Conservation (phyloP, 768 basidiomycete species). For the Pholiota conissans region DNA sequence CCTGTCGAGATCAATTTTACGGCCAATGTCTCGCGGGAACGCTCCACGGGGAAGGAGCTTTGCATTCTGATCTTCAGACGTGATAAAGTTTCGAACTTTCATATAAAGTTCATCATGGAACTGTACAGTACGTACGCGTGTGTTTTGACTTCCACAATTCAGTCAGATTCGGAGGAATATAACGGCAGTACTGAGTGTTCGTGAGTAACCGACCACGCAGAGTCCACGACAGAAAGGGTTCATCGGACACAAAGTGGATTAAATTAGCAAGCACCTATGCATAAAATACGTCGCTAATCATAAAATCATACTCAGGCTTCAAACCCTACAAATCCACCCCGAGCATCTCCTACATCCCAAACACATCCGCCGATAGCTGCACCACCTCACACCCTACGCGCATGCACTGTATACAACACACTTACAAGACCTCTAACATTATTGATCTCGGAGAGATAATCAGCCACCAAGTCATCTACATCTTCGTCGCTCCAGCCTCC, state of each 20-base stretch:
- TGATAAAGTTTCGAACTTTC: background rate
- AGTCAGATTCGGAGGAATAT: background rate
- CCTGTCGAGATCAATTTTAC: background rate
- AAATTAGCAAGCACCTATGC: background rate
- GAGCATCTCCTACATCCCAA: background rate
- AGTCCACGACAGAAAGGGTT: too few relatives aligned
- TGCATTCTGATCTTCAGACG: background rate
- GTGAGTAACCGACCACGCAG: too few relatives aligned
- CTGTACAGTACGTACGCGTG: background rate
- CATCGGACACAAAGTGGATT: background rate
- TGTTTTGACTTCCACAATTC: background rate
- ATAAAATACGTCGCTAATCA: background rate
- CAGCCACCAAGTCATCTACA: slow-evolving; percentile 38
- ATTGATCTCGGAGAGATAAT: slow-evolving; percentile 47
- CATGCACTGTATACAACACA: slow-evolving; percentile 52
- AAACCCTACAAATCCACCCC: background rate
- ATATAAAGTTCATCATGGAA: background rate
- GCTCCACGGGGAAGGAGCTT: background rate
- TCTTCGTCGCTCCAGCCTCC: slow-evolving; percentile 35
- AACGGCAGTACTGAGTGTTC: too few relatives aligned
- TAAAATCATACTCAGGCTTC: background rate
- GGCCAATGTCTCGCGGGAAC: background rate
- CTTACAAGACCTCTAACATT: slow-evolving; percentile 46
- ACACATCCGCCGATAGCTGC: background rate
- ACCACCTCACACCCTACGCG: slow-evolving; percentile 22